Base-by-base conservation (phyloP, 345 rosid genomes). In the Sonneratia alba region DNA sequence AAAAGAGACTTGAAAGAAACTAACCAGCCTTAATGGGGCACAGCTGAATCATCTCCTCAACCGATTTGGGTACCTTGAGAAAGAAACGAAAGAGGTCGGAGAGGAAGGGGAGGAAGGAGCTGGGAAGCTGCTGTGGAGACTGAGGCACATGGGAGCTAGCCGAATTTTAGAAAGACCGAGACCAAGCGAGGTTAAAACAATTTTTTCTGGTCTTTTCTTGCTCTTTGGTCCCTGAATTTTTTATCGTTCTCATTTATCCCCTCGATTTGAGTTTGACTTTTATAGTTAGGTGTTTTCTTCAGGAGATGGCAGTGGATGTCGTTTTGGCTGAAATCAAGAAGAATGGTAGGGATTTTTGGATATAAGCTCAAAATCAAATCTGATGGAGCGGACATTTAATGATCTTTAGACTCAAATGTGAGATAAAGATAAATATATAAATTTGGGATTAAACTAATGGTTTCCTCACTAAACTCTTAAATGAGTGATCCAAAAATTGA, bases 61-160 rank as follows among this genome's bases (percentile, higher is more conserved):
- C 66, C 36, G 38, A 32, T 34, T 62, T 34, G 18, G 37, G 14
- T 21, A 51, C 34, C 21, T 37, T 2, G n/a, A 38, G 22, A 66
- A 37, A 38, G 71, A 56, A 65, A 74, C 36, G 48, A 37, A 16
- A 14, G 72, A 51, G 66, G 10, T 64, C 57, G 66, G 75, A 16
- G 70, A 51, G 63, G 37, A 53, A 21, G 15, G 21, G 53, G 7
- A 68, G 34, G 45, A 61, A 70, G 72, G 42, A 43, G 32, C n/a
- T 16, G 9, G 66, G 66, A 70, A 70, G 48, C 24, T 71, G 74
- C 74, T 38, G 74, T 40, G 16, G 68, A 59, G 68, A 71, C 40
- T 61, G 74, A 38, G 38, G 49, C 72, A 69, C 72, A 69, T 61
- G 77, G 68, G 27, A 13, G 22, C 48, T 61, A 74, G 72, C 72